Base-by-base conservation (phyloP, 352 stramenopile genomes). In the Thraustotheca clavata region DNA sequence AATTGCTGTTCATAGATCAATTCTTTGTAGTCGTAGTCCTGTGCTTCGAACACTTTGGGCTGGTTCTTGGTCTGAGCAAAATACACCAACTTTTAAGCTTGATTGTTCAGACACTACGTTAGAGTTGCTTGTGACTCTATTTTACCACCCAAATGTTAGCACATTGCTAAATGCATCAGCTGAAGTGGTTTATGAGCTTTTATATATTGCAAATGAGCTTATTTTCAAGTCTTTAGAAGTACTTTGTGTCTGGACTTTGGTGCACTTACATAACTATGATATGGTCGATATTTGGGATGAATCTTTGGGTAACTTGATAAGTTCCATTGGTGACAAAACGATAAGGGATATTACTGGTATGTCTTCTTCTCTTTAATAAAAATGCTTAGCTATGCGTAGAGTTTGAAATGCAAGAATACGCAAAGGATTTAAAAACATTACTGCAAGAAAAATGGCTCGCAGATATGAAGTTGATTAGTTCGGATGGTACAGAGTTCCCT, bases 91-190 rank as follows among this genome's bases (percentile, higher is more conserved):
- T 18, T 26, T 11, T 27, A 3, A 4, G 12, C 7, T 65, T 46
- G 20, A 55, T 46, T 20, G 20, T 14, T 20, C 57, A 12, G 20
- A 6, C 2, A 1, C 36, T 12, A 27, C 35, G 6, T 12, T 50
- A 3, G 18, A 52, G 2, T 33, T 24, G 14, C 14, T 65, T 3
- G 22, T 34, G 16, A n/a, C 9, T 16, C 47, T 54, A 1, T 34
- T 54, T 40, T 65, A 65, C 57, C 34, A 49, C 22, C 31, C 26
- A 22, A 18, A 41, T 4, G 50, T 60, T 6, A 38, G 34, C 29
- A 22, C 40, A 38, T 31, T 52, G 43, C 11, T 14, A 11, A 31
- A 9, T 31, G 7, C 7, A 11, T 26, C 11, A 11, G 43, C 11
- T 35, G 7, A 14, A 11, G 9, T 31, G 43, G 24, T 52, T 18